These are phyloP conservation scores for Penicillium verhagenii DNA, from an alignment of 495 filamentous ascomycete genomes.

Conservation along the genomic window DNA sequence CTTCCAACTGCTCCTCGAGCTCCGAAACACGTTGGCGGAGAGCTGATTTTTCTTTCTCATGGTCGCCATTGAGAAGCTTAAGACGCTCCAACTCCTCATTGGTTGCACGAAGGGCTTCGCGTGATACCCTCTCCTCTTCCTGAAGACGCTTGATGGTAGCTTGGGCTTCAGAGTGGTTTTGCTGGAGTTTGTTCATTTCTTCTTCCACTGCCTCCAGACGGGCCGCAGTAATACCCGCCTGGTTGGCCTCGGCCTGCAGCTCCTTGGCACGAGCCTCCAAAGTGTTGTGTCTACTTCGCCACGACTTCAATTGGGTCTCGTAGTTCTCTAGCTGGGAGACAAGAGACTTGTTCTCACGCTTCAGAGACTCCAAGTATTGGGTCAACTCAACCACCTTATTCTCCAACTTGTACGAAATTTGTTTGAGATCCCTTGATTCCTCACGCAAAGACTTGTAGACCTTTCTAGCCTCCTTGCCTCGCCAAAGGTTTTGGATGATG, in stretches of 20 bases:
- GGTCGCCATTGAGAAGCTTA: conserved; percentile 63
- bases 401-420: conserved; percentile 98
- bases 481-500: conserved; percentile 91
- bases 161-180: conserved; percentile 79
- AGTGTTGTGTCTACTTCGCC: conserved; percentile 87
- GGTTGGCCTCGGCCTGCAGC: conserved; percentile 93
- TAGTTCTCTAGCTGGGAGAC: conserved; percentile 91
- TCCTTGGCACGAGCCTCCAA: conserved; percentile 89
- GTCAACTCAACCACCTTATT: conserved; percentile 99
- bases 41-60: conserved; percentile 78
- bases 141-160: conserved; percentile 89
- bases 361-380: conserved; percentile 87
- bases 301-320: conserved; percentile 91
- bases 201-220: conserved; percentile 84
- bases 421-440: conserved; percentile 95
- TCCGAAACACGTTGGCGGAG: conserved; percentile 85
- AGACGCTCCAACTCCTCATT: conserved; percentile 75
- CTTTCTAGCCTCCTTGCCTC: conserved; percentile 76
- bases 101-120: conserved; percentile 72
- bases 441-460: conserved; percentile 88
- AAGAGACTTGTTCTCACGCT: conserved; percentile 86
- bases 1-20: conserved; percentile 87
- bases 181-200: conserved; percentile 90
- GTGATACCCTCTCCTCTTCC: conserved; percentile 80
- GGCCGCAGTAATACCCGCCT: conserved; percentile 92